Percentiles rank a stretch among this genome's conserved stretches.
Evolutionary conservation across 108 stramenopile genomes (phyloP).

Genomic region (Nannochloropsis salina): DNA sequence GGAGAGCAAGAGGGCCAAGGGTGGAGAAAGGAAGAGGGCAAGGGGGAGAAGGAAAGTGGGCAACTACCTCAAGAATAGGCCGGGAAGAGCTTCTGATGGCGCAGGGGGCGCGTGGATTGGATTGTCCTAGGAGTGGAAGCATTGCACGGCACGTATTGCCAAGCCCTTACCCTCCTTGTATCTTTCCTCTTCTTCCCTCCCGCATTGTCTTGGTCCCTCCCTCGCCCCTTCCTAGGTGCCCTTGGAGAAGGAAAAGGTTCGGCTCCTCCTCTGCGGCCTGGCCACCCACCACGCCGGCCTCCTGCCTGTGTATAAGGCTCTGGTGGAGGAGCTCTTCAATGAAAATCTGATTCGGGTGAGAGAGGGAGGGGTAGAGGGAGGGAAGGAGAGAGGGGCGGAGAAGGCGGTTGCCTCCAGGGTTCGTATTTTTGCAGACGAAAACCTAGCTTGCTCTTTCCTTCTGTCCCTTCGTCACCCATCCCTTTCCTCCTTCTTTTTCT

Average conservation of each 20-base stretch:
- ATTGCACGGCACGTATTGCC: too few species aligned
- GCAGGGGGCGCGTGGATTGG: not conserved
- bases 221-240: slow-evolving; percentile 65
- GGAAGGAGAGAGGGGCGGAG: not conserved
- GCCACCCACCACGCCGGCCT: slow-evolving; percentile 86
- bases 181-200: not conserved
- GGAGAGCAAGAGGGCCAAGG: not conserved
- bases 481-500: not conserved
- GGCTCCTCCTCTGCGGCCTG: slow-evolving; percentile 67
- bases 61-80: too few species aligned
- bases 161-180: not conserved
- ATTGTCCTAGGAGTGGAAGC: not conserved
- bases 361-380: not conserved
- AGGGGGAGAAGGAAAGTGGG: not conserved
- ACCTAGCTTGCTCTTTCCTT: not conserved
- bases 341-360: slow-evolving; percentile 68
- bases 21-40: not conserved
- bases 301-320: slow-evolving; percentile 78
- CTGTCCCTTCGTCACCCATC: not conserved
- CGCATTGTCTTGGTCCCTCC: not conserved
- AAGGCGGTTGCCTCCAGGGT: not conserved
- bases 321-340: slow-evolving; percentile 76
- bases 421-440: not conserved
- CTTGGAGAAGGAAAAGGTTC: slow-evolving; percentile 56
- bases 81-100: not conserved